phyloP scores from a whole-genome alignment of 2,329 filamentous ascomycete species.

The Coleophoma crateriformis region DNA sequence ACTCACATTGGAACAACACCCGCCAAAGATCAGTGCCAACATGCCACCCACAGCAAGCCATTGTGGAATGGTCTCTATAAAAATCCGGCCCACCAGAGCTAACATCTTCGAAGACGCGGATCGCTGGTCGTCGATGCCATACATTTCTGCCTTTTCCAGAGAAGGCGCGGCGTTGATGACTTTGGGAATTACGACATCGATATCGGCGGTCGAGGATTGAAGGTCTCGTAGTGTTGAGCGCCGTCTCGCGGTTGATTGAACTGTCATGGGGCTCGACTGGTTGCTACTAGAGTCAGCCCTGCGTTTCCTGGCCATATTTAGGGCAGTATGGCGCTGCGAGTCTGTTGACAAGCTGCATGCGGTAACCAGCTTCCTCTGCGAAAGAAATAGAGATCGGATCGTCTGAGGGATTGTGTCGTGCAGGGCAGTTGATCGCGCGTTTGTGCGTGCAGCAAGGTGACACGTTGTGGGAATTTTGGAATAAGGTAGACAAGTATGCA shows the following conservation, averaged over 20 bases:
- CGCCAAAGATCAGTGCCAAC: slow-evolving; percentile 85
- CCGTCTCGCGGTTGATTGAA: slow-evolving; percentile 35
- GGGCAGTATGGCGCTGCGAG: slow-evolving; percentile 3
- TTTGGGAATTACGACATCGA: slow-evolving; percentile 35
- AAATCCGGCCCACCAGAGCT: slow-evolving; percentile 45
- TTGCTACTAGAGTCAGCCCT: slow-evolving; percentile 27
- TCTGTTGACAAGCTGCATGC: not conserved
- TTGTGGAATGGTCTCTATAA: slow-evolving; percentile 53
- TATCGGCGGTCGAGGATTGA: slow-evolving; percentile 34
- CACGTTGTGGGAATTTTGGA: too few relatives aligned
- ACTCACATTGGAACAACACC: slow-evolving; percentile 87
- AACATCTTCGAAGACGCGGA: slow-evolving; percentile 43
- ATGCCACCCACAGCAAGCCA: slow-evolving; percentile 63
- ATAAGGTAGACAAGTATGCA: too few relatives aligned
- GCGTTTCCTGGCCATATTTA: slow-evolving; percentile 26
- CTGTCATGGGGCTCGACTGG: slow-evolving; percentile 33
- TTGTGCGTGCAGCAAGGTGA: too few relatives aligned
- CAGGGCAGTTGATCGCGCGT: too few relatives aligned
- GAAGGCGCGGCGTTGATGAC: slow-evolving; percentile 49
- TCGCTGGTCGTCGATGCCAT: slow-evolving; percentile 47
- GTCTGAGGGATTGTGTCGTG: too few relatives aligned
- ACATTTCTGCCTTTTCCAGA: slow-evolving; percentile 48
- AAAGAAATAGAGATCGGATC: too few relatives aligned
- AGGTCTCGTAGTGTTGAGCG: slow-evolving; percentile 39
- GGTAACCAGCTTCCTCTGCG: too few relatives aligned